Conservation (phyloP, 345 rosid species). For the Hypericum perforatum region DNA sequence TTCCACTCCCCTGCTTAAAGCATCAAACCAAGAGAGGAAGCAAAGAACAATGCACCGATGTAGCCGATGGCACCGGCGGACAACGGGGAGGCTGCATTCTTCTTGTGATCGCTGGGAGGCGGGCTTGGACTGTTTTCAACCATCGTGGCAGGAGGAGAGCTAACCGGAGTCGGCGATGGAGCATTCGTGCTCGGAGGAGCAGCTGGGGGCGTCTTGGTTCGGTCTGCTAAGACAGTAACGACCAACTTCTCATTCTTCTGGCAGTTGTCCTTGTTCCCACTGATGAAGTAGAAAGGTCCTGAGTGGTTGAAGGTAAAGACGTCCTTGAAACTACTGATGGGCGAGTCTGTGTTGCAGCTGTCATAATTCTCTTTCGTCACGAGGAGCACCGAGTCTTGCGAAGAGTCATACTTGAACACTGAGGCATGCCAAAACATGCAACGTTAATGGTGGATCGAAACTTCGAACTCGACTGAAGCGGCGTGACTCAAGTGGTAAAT, state of each 20-base stretch:
- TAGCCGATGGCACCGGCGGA: slow-evolving; percentile 20
- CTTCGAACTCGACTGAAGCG: neutral
- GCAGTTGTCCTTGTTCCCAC: slow-evolving; percentile 71
- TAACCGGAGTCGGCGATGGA: no score
- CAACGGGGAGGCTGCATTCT: slow-evolving; percentile 33
- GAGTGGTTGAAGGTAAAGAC: slow-evolving; percentile 42
- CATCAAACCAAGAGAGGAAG: slow-evolving; percentile 39
- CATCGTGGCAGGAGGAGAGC: slow-evolving; percentile 35
- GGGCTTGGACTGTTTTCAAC: slow-evolving; percentile 41
- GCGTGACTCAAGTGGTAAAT: neutral
- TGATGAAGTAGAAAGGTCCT: slow-evolving; percentile 64
- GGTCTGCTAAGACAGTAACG: slow-evolving; percentile 56
- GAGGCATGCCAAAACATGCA: slow-evolving; percentile 8
- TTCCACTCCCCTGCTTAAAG: slow-evolving; percentile 9
- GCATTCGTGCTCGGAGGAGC: neutral
- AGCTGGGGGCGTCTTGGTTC: slow-evolving; percentile 31
- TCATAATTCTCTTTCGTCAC: slow-evolving; percentile 49
- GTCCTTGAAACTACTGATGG: slow-evolving; percentile 26
- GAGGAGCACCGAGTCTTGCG: slow-evolving; percentile 60
- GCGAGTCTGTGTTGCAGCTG: slow-evolving; percentile 41
- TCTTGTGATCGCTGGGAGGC: slow-evolving; percentile 28
- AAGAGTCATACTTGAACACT: slow-evolving; percentile 51
- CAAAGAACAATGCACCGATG: slow-evolving; percentile 34
- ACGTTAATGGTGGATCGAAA: neutral
- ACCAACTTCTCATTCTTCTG: slow-evolving; percentile 51